Percentiles rank a stretch among this genome's conserved stretches.
Conservation (phyloP, 2,329 filamentous ascomycete genomes). For the Penicillium sp. region DNA sequence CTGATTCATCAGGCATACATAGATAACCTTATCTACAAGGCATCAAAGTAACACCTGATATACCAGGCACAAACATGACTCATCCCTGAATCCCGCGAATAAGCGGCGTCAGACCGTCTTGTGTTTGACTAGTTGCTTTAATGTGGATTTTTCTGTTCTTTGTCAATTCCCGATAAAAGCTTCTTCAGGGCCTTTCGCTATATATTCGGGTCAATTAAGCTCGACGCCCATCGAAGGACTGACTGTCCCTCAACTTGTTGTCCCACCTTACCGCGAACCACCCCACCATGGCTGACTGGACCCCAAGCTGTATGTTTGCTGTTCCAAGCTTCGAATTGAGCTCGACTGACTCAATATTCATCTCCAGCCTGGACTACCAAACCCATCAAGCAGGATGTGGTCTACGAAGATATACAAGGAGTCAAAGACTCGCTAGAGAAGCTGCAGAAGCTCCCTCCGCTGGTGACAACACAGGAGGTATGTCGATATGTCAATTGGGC, state of each 20-base stretch:
- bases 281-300: slow-evolving; percentile 29
- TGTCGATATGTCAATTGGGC: background rate
- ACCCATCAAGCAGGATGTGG: slow-evolving; percentile 45
- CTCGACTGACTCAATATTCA: background rate
- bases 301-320: slow-evolving; percentile 23
- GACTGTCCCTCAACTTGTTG: background rate
- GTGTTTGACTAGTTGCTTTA: slow-evolving; percentile 3
- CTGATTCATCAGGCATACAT: slow-evolving; percentile 6
- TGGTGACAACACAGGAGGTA: slow-evolving; percentile 28
- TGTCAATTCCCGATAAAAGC: background rate
- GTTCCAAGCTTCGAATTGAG: background rate
- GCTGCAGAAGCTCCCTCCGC: slow-evolving; percentile 43
- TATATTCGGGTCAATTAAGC: background rate
- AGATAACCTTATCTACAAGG: too few relatives aligned
- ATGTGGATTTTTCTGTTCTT: slow-evolving; percentile 5
- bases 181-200: background rate
- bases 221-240: background rate
- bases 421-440: slow-evolving; percentile 40
- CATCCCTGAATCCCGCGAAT: slow-evolving; percentile 17
- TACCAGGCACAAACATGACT: slow-evolving; percentile 14
- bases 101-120: slow-evolving; percentile 9
- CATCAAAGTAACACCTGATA: background rate
- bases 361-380: slow-evolving; percentile 40
- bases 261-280: slow-evolving; percentile 3
- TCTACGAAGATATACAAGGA: slow-evolving; percentile 42